A percentile compares a stretch with the other conserved stretches of the same genome.
Evolutionary conservation across 2,329 filamentous ascomycete genomes (phyloP).

Genomic region (Clonostachys sp.): DNA sequence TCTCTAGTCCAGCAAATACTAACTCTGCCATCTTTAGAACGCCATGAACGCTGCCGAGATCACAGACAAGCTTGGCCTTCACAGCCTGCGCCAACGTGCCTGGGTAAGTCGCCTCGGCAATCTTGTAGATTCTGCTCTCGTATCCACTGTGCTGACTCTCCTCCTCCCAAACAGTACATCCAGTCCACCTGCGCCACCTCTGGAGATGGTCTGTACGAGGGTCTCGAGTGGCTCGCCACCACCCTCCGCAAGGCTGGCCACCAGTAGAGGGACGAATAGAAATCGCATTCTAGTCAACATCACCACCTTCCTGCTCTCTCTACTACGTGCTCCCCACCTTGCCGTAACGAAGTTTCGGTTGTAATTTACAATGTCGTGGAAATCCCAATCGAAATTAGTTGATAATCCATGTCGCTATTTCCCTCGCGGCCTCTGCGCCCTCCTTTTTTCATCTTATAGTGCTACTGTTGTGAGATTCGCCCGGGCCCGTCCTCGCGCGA

Average conservation of each 20-base stretch:
- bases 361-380: slow-evolving; percentile 51
- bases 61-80: slow-evolving; percentile 98
- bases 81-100: slow-evolving; percentile 96
- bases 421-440: slow-evolving; percentile 1
- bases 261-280: slow-evolving; percentile 44
- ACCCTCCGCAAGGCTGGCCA: slow-evolving; percentile 73
- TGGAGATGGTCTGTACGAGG: slow-evolving; percentile 98
- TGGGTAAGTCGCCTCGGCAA: slow-evolving; percentile 66
- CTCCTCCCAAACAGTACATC: slow-evolving; percentile 69
- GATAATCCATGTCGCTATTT: slow-evolving; percentile 14
- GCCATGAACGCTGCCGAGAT: slow-evolving; percentile 99
- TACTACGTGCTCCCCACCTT: slow-evolving; percentile 31
- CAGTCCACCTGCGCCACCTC: slow-evolving; percentile 99
- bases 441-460: neutral
- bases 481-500: neutral
- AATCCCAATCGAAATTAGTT: slow-evolving; percentile 52
- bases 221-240: slow-evolving; percentile 88
- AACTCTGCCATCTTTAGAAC: slow-evolving; percentile 54
- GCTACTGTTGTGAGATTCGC: neutral
- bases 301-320: slow-evolving; percentile 27
- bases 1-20: neutral
- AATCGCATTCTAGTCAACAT: slow-evolving; percentile 20
- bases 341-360: slow-evolving; percentile 46
- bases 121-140: slow-evolving; percentile 10
- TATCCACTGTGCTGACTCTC: slow-evolving; percentile 4